A percentile compares a stretch with the other conserved stretches of the same genome.
phyloP scores from a whole-genome alignment of 768 basidiomycete genomes.

The button mushroom (Agaricus bisporus) region DNA sequence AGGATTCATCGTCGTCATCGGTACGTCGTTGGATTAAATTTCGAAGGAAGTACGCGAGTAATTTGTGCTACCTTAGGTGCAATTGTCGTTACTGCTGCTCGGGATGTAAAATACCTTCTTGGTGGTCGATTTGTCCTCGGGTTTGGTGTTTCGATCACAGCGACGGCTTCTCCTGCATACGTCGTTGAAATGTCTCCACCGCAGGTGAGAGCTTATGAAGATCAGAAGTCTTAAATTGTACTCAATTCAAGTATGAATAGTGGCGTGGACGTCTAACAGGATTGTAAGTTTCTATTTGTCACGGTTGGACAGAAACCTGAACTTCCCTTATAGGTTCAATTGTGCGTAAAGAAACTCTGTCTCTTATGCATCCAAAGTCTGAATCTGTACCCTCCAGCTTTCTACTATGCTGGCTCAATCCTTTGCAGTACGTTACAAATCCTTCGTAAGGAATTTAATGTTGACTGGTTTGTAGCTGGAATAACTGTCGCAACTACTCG shows the following conservation, averaged over 20 bases:
- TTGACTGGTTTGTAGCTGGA: slow-evolving; percentile 24
- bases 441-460: background rate
- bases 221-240: background rate
- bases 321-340: slow-evolving; percentile 22
- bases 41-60: background rate
- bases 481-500: slow-evolving; percentile 38
- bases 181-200: slow-evolving; percentile 56
- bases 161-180: slow-evolving; percentile 41
- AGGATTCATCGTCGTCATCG: slow-evolving; percentile 32
- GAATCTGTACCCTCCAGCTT: slow-evolving; percentile 23
- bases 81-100: slow-evolving; percentile 39
- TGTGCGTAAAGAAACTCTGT: slow-evolving; percentile 16
- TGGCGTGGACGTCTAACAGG: slow-evolving; percentile 49
- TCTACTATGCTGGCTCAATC: slow-evolving; percentile 40
- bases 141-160: slow-evolving; percentile 43
- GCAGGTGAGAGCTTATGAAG: slow-evolving; percentile 24
- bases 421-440: slow-evolving; percentile 28
- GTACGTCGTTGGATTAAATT: slow-evolving; percentile 13
- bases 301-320: background rate
- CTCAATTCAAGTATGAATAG: slow-evolving; percentile 11
- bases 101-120: slow-evolving; percentile 39
- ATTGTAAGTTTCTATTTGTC: slow-evolving; percentile 27
- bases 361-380: background rate
- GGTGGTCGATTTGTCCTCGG: slow-evolving; percentile 49
- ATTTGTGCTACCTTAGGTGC: slow-evolving; percentile 23